Evolutionary conservation across 306 rosid species (phyloP).

Genomic region (Gastrolobium bilobum): DNA sequence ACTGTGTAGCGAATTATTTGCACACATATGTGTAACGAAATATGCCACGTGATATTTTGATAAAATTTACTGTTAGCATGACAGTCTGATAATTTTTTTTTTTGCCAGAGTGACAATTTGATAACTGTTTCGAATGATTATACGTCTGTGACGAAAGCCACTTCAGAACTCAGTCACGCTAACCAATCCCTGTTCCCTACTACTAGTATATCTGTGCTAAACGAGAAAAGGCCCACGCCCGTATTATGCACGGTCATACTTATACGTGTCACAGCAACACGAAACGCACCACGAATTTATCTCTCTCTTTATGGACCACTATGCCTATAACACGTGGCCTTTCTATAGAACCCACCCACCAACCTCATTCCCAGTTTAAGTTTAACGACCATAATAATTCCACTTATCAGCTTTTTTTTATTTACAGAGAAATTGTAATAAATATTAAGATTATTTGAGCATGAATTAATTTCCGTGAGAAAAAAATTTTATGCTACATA

Average conservation of each 20-base stretch:
- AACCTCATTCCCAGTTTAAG: conserved; percentile 49
- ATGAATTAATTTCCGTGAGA: no score
- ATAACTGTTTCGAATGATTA: no score
- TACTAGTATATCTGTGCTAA: conserved; percentile 22
- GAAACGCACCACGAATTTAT: conserved; percentile 43
- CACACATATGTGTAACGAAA: no score
- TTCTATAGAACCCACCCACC: conserved; percentile 18
- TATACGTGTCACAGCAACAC: conserved; percentile 55
- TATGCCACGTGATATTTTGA: no score
- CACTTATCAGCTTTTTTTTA: neutral
- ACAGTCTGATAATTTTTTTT: no score
- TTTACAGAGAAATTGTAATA: neutral
- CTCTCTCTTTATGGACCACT: conserved; percentile 56
- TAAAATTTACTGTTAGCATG: no score
- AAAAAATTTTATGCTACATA: no score
- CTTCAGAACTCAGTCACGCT: neutral
- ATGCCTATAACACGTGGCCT: conserved; percentile 48
- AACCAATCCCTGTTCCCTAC: neutral
- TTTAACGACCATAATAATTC: conserved; percentile 21
- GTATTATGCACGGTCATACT: neutral
- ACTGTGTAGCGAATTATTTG: no score
- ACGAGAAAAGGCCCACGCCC: conserved; percentile 8
- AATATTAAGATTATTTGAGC: neutral
- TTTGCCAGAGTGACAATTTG: no score
- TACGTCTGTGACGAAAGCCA: conserved; percentile 32